These are phyloP conservation scores for Triticum turgidum DNA, from an alignment of 176 grass and related monocot genomes.

Conservation along the genomic window DNA sequence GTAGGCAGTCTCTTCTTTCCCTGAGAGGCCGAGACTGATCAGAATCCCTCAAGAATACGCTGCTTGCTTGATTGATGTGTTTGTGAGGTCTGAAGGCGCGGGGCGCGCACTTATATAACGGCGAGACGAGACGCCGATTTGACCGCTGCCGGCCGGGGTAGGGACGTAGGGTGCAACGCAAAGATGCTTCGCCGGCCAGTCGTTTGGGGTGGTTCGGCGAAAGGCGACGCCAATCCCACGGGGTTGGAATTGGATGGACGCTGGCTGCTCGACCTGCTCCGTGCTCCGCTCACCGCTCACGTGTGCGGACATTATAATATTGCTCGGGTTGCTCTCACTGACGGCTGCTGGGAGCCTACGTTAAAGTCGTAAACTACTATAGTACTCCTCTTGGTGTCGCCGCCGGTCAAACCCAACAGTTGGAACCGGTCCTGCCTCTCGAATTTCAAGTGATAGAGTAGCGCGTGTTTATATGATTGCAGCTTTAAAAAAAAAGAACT, in stretches of 20 bases:
- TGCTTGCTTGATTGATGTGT: not conserved
- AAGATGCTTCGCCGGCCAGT: not conserved
- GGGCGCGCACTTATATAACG: slow-evolving; percentile 12
- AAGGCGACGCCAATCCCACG: not conserved
- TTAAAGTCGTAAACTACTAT: not conserved
- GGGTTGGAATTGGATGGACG: not conserved
- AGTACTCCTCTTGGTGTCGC: not conserved
- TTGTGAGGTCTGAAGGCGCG: not conserved
- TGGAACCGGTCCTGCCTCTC: not conserved
- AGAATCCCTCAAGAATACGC: not conserved
- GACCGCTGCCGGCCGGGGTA: not conserved
- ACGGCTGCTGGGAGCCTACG: not conserved
- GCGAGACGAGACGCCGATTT: slow-evolving; percentile 22
- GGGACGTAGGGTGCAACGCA: not conserved
- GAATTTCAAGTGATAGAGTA: not conserved
- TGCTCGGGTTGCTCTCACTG: not conserved
- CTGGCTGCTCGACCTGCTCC: not conserved
- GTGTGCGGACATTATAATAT: not conserved
- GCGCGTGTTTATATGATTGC: not conserved
- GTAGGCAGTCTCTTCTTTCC: not conserved
- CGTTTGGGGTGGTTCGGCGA: not conserved
- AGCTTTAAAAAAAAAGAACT: not conserved
- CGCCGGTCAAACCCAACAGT: not conserved
- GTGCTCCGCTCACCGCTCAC: not conserved
- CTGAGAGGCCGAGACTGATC: not conserved